Base-by-base conservation (phyloP, 2,329 filamentous ascomycete genomes). In the Colletotrichum sansevieriae region DNA sequence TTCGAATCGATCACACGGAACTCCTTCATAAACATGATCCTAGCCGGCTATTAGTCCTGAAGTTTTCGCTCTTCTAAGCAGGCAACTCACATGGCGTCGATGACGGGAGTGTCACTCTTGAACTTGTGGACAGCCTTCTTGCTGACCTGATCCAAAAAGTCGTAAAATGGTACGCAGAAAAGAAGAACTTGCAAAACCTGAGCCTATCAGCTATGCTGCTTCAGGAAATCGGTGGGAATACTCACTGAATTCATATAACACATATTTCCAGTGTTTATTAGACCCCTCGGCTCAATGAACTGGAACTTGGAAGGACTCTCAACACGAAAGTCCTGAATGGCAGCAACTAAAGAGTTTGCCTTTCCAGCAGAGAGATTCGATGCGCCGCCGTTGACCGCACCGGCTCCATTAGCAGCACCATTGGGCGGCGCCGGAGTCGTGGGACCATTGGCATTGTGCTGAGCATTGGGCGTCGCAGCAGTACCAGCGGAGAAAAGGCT, bases 161-260 rank as follows among this genome's bases (percentile, higher is more conserved):
- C 90, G 80, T 97, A 98, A 78, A 99, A 99, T 6, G 96, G 96
- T 74, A 91, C 87, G 80, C 95, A 98, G 78, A 95, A 98, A 73
- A 98, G 88, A 75, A 99, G 88, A 77, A 97, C 92, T 91, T 99
- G 96, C 72, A 99, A 87, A 79, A 98, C 91, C 94, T 97, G 72
- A 22, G 9, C 18, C 55, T 35, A 37, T 60, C 44, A 29, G 63
- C 18, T 43, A 10, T 7, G 29, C n/a, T 7, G 15, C 54, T 9
- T 56, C 22, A 5, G 22, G 11, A 11, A 3, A 7, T 22, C 2
- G 15, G 25, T 25, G 5, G 13, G 12, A 6, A 12, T 10, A 83
- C 93, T 82, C 86, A 97, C 95, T 71, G 96, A 98, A 84, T 98
- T 99, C 96, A 99, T 98, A 82, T 99, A 99, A 81, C 96, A 99